phyloP scores from a whole-genome alignment of 1,139 yeast species.

The Geotrichum citri-aurantii region DNA sequence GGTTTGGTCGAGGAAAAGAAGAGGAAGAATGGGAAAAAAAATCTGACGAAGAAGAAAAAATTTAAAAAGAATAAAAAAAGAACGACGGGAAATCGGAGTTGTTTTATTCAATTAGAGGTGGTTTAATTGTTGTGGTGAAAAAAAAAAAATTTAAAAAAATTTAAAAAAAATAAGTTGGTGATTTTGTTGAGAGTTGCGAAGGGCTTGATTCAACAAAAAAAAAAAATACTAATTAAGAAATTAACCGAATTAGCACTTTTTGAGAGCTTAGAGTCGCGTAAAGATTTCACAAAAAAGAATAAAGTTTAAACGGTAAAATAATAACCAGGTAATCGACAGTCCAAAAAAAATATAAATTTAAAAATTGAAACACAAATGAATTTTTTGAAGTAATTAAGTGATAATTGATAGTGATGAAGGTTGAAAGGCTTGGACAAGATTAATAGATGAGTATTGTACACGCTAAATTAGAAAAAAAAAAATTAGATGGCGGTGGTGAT shows the following conservation, averaged over 20 bases:
- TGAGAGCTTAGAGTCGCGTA: neutral
- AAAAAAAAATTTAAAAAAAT: too few species aligned
- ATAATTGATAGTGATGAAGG: too few species aligned
- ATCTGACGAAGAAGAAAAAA: neutral
- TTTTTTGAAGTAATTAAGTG: too few species aligned
- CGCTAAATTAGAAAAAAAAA: too few species aligned
- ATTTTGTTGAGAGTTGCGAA: neutral
- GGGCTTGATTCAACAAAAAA: neutral
- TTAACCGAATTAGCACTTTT: neutral
- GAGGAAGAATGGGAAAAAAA: neutral
- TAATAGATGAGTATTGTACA: too few species aligned
- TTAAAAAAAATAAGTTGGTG: neutral
- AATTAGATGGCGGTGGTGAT: too few species aligned
- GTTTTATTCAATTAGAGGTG: neutral
- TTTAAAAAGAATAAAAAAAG: neutral
- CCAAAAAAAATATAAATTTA: too few species aligned
- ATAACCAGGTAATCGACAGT: too few species aligned
- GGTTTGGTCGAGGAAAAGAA: neutral
- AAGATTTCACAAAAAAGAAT: neutral
- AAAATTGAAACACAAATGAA: too few species aligned
- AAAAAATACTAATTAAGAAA: neutral
- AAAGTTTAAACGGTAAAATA: neutral
- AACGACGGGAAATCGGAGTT: neutral
- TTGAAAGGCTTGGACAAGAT: too few species aligned
- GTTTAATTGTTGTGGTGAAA: neutral